Base-by-base conservation (phyloP, 768 basidiomycete species). In the Lactarius deliciosus region DNA sequence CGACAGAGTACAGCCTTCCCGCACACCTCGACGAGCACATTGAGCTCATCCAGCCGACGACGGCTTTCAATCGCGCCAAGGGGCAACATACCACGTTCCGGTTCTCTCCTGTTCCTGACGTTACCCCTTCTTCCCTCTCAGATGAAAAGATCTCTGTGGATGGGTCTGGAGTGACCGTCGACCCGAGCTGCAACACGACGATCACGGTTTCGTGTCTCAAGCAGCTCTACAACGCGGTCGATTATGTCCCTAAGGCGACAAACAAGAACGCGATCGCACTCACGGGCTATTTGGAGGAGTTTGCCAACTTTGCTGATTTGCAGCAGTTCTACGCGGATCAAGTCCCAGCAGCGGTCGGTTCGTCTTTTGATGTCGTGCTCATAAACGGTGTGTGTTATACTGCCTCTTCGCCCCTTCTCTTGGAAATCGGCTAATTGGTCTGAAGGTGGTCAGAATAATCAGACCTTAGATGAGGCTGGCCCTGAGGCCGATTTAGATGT, bases 401-500 rank as follows among this genome's bases (percentile, higher is more conserved):
- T 15, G 9, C 10, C n/a, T 11, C 22, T n/a, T 22, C 5, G 16
- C 3, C 30, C 55, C 6, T n/a, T 50, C n/a, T n/a, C 53, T 15
- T 30, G 4, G 30, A 50, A 28, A 18, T 11, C 47, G 22, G 20
- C 32, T 28, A 9, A 32, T 61, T 25, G 32, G 25, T 45, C 20
- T 16, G 11, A 57, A 10, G 90, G 83, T 58, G 89, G 88, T 2
- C 45, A 76, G 65, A 89, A 91, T 71, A 80, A 81, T 65, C 89
- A 92, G 72, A 83, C 69, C 57, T 53, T 77, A n/a, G 75, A 74
- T 0, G 75, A 77, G 16, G 85, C 89, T 18, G 88, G 89, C 1
- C 71, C 64, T 4, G 91, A 92, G 73, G 90, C 89, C 3, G 81
- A 87, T 68, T 76, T 91, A 32, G 89, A 91, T 68, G 81, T 82